phyloP scores from a whole-genome alignment of 495 filamentous ascomycete genomes.

The Aspergillus biplanus region DNA sequence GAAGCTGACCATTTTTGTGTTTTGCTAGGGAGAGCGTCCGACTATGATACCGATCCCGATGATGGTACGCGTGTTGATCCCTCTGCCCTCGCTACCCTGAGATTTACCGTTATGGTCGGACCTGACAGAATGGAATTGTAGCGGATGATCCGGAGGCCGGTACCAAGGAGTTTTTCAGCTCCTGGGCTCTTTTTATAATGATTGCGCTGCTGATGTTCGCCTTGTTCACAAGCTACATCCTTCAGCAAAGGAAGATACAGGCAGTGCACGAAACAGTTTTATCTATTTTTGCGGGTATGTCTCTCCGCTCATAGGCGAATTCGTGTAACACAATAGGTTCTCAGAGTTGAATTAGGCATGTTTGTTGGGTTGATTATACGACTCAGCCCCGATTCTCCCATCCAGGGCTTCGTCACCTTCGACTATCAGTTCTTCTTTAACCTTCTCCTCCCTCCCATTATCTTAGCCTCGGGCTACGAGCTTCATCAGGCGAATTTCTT shows the following conservation, averaged over 20 bases:
- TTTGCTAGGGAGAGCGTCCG: conserved; percentile 36
- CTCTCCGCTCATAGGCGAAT: not conserved
- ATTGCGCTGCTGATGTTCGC: conserved; percentile 90
- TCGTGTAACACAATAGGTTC: conserved; percentile 6
- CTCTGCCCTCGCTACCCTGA: not conserved
- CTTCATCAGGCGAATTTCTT: conserved; percentile 98
- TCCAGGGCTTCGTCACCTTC: conserved; percentile 89
- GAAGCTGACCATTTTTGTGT: conserved; percentile 26
- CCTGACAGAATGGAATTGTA: conserved; percentile 27
- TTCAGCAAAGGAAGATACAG: conserved; percentile 93
- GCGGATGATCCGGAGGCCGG: conserved; percentile 62
- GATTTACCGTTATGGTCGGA: conserved; percentile 5
- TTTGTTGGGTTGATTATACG: conserved; percentile 89
- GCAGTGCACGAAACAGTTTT: conserved; percentile 97
- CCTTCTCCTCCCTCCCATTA: conserved; percentile 94
- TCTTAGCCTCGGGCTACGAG: conserved; percentile 95
- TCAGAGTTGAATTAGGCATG: conserved; percentile 68
- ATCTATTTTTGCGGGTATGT: conserved; percentile 92
- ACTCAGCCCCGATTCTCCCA: conserved; percentile 73
- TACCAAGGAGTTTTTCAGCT: conserved; percentile 88
- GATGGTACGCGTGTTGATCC: conserved; percentile 47
- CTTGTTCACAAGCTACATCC: conserved; percentile 94
- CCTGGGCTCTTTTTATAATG: conserved; percentile 96
- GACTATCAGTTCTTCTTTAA: conserved; percentile 99
- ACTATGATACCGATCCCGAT: conserved; percentile 53